Percentiles rank a stretch among this genome's conserved stretches.
Conservation (phyloP, 257 asterid genomes). For the Ballota nigra region DNA sequence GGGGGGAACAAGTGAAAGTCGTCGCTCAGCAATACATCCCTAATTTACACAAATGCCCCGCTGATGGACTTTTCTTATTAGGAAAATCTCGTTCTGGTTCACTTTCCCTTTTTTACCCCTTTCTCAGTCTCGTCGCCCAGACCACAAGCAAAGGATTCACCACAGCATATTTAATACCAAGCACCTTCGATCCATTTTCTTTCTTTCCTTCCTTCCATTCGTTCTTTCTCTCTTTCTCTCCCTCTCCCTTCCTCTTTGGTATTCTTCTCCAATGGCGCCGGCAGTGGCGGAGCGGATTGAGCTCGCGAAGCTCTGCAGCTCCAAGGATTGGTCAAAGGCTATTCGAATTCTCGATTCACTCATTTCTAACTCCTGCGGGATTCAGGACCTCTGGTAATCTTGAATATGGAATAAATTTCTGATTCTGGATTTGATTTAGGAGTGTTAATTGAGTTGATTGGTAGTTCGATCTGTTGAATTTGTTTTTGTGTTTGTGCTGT, state of each 20-base stretch:
- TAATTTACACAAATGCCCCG: constrained; percentile 25
- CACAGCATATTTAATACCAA: neutral
- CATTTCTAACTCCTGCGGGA: constrained; percentile 52
- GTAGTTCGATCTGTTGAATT: constrained; percentile 30
- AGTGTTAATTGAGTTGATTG: constrained; percentile 13
- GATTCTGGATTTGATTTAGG: neutral
- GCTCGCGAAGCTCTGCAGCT: constrained; percentile 81
- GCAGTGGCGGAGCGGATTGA: constrained; percentile 64
- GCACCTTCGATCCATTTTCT: constrained; percentile 30
- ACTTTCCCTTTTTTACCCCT: constrained; percentile 12
- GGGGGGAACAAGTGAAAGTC: constrained; percentile 21
- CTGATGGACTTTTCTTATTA: neutral
- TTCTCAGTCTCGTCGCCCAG: constrained; percentile 35
- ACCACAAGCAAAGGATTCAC: constrained; percentile 34
- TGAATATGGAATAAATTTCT: neutral
- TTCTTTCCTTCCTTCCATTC: constrained; percentile 4
- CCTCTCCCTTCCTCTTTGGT: too few species aligned
- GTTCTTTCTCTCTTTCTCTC: neutral
- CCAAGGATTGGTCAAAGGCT: constrained; percentile 98
- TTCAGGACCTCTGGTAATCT: constrained; percentile 87
- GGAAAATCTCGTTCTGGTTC: neutral
- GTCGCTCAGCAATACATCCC: neutral
- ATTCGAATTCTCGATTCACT: constrained; percentile 91
- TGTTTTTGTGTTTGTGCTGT: neutral
- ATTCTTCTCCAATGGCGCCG: constrained; percentile 48